A percentile compares a stretch with the other conserved stretches of the same genome.
phyloP scores from a whole-genome alignment of 108 stramenopile genomes.

The Skeletonema tropicum region DNA sequence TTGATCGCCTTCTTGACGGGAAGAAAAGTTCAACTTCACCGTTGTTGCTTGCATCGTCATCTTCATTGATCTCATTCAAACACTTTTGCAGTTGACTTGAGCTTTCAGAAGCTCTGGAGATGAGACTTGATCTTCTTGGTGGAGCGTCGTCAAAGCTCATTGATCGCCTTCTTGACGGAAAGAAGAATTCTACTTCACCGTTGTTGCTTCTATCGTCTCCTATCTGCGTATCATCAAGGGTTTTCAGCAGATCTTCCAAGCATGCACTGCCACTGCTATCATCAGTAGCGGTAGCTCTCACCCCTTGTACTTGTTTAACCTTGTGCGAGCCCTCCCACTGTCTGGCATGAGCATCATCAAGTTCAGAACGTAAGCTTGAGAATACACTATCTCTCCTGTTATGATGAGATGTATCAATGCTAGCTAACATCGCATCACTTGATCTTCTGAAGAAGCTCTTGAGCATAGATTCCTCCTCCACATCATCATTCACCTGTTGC shows the following conservation, averaged over 20 bases:
- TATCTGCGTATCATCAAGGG: background rate
- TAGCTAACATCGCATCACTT: background rate
- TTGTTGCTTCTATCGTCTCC: background rate
- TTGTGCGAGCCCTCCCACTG: background rate
- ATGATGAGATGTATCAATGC: background rate
- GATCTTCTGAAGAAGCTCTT: background rate
- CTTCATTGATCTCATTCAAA: background rate
- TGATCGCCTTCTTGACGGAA: background rate
- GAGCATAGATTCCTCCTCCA: background rate
- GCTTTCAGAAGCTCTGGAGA: background rate
- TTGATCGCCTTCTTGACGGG: background rate
- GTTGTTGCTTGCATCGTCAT: background rate
- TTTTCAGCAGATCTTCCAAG: background rate
- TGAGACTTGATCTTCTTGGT: background rate
- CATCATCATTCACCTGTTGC: background rate
- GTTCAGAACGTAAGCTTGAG: background rate
- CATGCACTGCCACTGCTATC: background rate
- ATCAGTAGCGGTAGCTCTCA: background rate
- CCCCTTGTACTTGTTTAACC: background rate
- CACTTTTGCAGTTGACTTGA: background rate
- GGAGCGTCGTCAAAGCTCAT: background rate
- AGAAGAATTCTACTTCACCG: background rate
- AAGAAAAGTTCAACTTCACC: background rate
- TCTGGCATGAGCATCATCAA: background rate
- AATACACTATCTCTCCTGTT: background rate